A percentile compares a stretch with the other conserved stretches of the same genome.
phyloP scores from a whole-genome alignment of 2,329 filamentous ascomycete species.

The Canariomyces notabilis region DNA sequence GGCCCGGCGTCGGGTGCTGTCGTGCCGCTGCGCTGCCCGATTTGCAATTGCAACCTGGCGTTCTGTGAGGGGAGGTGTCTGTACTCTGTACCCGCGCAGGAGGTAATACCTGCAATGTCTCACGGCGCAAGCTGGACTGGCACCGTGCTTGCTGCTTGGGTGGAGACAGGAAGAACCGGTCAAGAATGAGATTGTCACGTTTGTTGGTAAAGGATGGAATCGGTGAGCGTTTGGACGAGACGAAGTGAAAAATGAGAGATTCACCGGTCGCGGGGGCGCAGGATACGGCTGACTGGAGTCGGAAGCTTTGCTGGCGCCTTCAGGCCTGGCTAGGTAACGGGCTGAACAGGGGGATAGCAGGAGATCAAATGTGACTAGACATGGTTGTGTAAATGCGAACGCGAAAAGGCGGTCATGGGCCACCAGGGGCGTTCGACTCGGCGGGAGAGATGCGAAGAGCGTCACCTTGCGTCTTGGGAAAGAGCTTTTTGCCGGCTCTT shows the following conservation, averaged over 20 bases:
- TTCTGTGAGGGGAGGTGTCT: constrained; percentile 2
- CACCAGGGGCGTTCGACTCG: neutral
- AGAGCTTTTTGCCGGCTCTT: too few species aligned
- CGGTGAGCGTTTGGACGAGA: constrained; percentile 24
- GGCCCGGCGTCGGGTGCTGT: constrained; percentile 7
- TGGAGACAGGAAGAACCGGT: constrained; percentile 21
- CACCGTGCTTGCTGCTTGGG: constrained; percentile 16
- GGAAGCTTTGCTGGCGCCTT: constrained; percentile 10
- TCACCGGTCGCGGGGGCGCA: constrained; percentile 27
- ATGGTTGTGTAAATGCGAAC: constrained; percentile 3
- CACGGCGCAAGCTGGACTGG: constrained; percentile 20
- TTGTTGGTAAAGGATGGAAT: constrained; percentile 21
- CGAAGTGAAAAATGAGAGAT: constrained; percentile 24
- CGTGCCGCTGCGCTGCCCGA: constrained; percentile 13
- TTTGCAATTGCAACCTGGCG: neutral
- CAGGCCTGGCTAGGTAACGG: constrained; percentile 11
- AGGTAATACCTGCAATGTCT: constrained; percentile 20
- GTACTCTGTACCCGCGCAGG: neutral
- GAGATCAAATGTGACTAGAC: constrained; percentile 14
- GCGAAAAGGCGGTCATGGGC: constrained; percentile 3
- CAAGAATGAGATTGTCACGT: constrained; percentile 22
- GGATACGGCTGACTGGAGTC: too few species aligned
- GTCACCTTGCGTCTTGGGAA: neutral
- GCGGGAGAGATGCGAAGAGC: neutral
- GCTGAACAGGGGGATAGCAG: constrained; percentile 12